Percentiles rank a stretch among this genome's conserved stretches.
phyloP scores from a whole-genome alignment of 1,139 yeast genomes.

The Sugiyamaella grinbergsii region DNA sequence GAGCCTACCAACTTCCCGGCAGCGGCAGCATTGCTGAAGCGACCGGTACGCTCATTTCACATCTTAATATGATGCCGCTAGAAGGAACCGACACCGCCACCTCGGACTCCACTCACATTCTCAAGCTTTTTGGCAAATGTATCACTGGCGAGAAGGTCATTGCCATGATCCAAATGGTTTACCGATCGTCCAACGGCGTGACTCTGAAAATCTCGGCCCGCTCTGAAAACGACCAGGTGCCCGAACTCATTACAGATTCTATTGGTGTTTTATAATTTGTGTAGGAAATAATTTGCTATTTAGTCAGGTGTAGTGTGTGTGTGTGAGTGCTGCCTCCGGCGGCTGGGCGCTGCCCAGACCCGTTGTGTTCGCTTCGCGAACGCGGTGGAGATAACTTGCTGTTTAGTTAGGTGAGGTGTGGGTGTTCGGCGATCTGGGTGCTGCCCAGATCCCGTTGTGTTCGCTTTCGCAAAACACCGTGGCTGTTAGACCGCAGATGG shows the following conservation, averaged over 20 bases:
- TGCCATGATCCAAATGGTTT: constrained; percentile 69
- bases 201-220: constrained; percentile 77
- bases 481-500: no score
- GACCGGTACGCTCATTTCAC: constrained; percentile 47
- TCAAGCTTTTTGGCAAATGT: constrained; percentile 84
- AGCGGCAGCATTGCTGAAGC: constrained; percentile 50
- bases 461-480: no score
- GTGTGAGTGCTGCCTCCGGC: no score
- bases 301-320: neutral
- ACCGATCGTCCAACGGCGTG: constrained; percentile 67
- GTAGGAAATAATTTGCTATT: constrained; percentile 3
- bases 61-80: constrained; percentile 66
- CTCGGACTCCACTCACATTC: constrained; percentile 60
- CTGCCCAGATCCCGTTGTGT: constrained; percentile 12
- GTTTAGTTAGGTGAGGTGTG: neutral
- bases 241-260: constrained; percentile 40
- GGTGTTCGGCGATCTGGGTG: constrained; percentile 4
- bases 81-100: constrained; percentile 75
- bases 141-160: constrained; percentile 73
- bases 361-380: constrained; percentile 1
- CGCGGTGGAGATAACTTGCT: constrained; percentile 3
- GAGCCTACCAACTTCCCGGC: constrained; percentile 60
- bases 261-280: constrained; percentile 30
- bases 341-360: constrained; percentile 13
- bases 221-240: constrained; percentile 52